Base-by-base conservation (phyloP, 2,329 filamentous ascomycete species). In the Endothia cerciana region DNA sequence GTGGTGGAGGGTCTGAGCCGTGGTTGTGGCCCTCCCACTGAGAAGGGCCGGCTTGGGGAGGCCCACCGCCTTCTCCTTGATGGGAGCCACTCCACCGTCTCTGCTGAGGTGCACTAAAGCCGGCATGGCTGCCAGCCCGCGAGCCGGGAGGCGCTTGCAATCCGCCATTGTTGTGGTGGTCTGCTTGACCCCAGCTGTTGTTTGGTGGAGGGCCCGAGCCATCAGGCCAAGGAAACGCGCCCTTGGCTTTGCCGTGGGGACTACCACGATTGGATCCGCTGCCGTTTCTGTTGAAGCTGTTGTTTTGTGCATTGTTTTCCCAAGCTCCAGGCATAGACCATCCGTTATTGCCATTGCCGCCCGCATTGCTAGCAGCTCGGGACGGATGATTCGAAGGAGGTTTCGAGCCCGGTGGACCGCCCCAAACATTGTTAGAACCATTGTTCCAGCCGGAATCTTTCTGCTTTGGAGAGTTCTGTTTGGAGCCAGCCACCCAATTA, bases 271-370 rank as follows among this genome's bases (percentile, higher is more conserved):
- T 45, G 22, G 17, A 36, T 2, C 36, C 25, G 6, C 51, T 22
- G 22, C 51, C 43, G n/a, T 55, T 63, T n/a, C 40, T 40, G 6
- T 43, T 28, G 33, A 4, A 4, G 41, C 43, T 62, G 45, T 25
- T 53, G n/a, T 55, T 40, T 6, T 11, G 53, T 38, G 22, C 19
- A 30, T 33, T 57, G 22, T 60, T 62, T 3, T 49, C 62, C 63
- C 65, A 67, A 6, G 36, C 33, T 28, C 65, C 61, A 17, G 65
- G 61, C 40, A 64, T 60, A 17, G 15, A 33, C 64, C 64, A 63
- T 28, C 36, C 45, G 19, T 25, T 56, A 13, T 63, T 55, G 15
- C 19, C 41, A 8, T 57, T 30, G 17, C 51, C 59, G 19, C 59
- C 59, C 11, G 59, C 53, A 17, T 22, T 36, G 49, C 63, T 67